These are phyloP conservation scores for Pugionium dolabratum DNA, from an alignment of 345 rosid genomes.

Conservation along the genomic window DNA sequence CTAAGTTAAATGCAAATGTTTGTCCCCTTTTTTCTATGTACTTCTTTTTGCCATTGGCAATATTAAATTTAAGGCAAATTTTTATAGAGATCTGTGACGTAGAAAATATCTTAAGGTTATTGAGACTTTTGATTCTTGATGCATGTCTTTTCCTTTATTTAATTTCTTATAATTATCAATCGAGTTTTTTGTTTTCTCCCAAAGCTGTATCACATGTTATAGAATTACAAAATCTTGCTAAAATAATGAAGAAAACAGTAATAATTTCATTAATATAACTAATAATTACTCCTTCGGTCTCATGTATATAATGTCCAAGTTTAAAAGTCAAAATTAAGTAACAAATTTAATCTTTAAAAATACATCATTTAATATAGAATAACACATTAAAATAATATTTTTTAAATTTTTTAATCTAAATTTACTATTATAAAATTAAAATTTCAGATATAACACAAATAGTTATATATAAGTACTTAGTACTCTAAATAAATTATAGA, in stretches of 20 bases:
- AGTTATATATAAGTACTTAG: too few species aligned
- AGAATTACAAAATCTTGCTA: background rate
- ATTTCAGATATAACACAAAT: too few species aligned
- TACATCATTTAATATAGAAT: too few species aligned
- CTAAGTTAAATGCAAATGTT: background rate
- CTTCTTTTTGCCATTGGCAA: slow-evolving; percentile 28
- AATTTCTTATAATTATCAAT: slow-evolving; percentile 24
- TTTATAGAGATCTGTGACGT: slow-evolving; percentile 20
- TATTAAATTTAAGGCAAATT: slow-evolving; percentile 21
- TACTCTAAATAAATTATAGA: too few species aligned
- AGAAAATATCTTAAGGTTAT: slow-evolving; percentile 31
- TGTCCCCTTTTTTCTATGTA: slow-evolving; percentile 17
- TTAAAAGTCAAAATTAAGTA: too few species aligned
- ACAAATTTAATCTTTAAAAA: too few species aligned
- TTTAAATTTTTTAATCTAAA: too few species aligned
- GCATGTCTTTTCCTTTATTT: slow-evolving; percentile 7
- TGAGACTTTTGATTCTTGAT: slow-evolving; percentile 28
- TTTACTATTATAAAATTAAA: too few species aligned
- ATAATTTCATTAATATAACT: background rate
- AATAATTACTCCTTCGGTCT: background rate
- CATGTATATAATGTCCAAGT: too few species aligned
- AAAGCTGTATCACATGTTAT: slow-evolving; percentile 28
- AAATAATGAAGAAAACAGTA: background rate
- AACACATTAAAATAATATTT: too few species aligned
- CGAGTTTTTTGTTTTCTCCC: slow-evolving; percentile 33